Percentiles rank a stretch among this genome's conserved stretches.
Conservation (phyloP, 805 yeast genomes). For the Wickerhamiella musiphila region DNA sequence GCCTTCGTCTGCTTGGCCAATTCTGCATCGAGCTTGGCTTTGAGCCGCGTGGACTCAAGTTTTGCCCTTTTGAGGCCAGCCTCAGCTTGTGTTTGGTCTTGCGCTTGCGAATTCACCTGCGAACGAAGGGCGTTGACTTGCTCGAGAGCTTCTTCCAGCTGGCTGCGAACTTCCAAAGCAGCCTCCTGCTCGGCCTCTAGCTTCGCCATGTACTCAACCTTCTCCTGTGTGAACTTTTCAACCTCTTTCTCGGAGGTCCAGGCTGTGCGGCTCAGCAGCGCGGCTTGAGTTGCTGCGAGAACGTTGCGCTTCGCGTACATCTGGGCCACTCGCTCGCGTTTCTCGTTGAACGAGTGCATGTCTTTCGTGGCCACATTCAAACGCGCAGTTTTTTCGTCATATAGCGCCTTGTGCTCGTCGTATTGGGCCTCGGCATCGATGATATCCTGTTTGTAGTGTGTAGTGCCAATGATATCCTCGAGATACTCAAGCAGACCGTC, state of each 20-base stretch:
- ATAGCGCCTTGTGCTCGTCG: conserved; percentile 62
- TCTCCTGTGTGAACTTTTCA: background rate
- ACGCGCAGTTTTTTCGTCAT: conserved; percentile 65
- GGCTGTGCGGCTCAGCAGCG: conserved; percentile 31
- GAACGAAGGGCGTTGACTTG: background rate
- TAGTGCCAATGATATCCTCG: conserved; percentile 93
- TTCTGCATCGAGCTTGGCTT: conserved; percentile 8
- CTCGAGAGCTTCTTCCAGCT: conserved; percentile 4
- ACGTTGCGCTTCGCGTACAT: conserved; percentile 50
- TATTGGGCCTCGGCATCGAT: conserved; percentile 43
- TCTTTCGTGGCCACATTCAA: conserved; percentile 68
- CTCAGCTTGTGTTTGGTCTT: conserved; percentile 17
- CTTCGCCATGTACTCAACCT: conserved; percentile 24
- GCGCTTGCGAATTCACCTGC: conserved; percentile 12
- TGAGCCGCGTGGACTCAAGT: conserved; percentile 38
- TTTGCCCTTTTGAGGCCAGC: conserved; percentile 26
- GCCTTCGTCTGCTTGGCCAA: conserved; percentile 1
- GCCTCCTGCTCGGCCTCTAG: conserved; percentile 18
- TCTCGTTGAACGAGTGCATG: conserved; percentile 39
- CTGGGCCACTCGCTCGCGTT: conserved; percentile 50
- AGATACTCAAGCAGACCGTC: conserved; percentile 88
- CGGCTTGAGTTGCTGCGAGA: conserved; percentile 34
- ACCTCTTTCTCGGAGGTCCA: background rate
- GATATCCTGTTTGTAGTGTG: conserved; percentile 61
- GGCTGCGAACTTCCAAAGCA: conserved; percentile 8